Evolutionary conservation across 352 stramenopile species (phyloP).

Genomic region (Pythium rhizo-oryzae): DNA sequence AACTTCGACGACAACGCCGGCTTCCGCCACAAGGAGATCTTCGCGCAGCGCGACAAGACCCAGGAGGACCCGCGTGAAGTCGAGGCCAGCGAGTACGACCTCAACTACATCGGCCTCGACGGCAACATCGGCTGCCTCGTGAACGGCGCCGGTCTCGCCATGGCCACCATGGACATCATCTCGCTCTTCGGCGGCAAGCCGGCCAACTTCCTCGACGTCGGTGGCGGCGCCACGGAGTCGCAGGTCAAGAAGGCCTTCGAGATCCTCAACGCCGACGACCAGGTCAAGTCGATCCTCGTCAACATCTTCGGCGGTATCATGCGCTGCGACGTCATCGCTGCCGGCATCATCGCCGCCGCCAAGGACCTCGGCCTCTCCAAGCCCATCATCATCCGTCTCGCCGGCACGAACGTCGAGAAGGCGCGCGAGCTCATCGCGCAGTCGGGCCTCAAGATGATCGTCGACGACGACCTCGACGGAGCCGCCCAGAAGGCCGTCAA

Average conservation of each 20-base stretch:
- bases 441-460: conserved; percentile 95
- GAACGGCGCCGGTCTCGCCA: conserved; percentile 98
- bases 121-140: conserved; percentile 99
- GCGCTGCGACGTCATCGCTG: conserved; percentile 97
- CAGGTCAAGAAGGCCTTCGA: conserved; percentile 91
- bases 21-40: conserved; percentile 97
- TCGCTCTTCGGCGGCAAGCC: conserved; percentile 96
- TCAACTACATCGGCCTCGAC: conserved; percentile 99
- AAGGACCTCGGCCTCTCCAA: conserved; percentile 97
- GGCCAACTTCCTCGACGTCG: conserved; percentile 99
- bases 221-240: conserved; percentile 92
- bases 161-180: conserved; percentile 99
- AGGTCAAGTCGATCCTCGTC: conserved; percentile 98
- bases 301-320: conserved; percentile 99
- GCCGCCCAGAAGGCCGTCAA: conserved; percentile 95
- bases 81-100: conserved; percentile 92
- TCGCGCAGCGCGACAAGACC: conserved; percentile 86
- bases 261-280: conserved; percentile 89
- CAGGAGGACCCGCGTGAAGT: conserved; percentile 97
- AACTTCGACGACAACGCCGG: conserved; percentile 99
- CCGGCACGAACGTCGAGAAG: conserved; percentile 97
- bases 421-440: conserved; percentile 94
- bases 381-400: conserved; percentile 97
- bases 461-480: conserved; percentile 95
- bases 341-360: conserved; percentile 96